Percentiles rank a stretch among this genome's conserved stretches.
These are phyloP conservation scores for Acanthamoeba culbertsoni DNA, from an alignment of 208 protist genomes.

Conservation along the genomic window DNA sequence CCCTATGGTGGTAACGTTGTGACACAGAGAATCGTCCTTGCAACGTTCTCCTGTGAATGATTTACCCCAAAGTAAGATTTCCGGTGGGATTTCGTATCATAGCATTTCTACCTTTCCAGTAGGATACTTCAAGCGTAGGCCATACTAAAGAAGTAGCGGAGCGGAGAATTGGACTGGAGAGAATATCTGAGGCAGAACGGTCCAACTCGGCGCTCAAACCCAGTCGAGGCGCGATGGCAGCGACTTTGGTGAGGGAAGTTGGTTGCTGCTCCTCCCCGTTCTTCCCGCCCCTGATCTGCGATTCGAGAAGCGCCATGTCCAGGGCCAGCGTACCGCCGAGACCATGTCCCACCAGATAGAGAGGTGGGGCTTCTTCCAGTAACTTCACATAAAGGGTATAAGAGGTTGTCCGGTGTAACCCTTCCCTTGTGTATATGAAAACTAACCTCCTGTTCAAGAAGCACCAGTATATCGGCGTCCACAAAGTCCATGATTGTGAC, in stretches of 20 bases:
- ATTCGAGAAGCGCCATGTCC: not conserved
- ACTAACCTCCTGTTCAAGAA: not conserved
- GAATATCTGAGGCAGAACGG: not conserved
- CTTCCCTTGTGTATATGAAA: not conserved
- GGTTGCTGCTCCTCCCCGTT: not conserved
- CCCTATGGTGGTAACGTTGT: not conserved
- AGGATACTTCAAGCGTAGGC: not conserved
- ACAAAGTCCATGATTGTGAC: not conserved
- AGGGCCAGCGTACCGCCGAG: not conserved
- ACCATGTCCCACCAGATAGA: not conserved
- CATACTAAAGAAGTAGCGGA: not conserved
- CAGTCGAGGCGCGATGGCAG: not conserved
- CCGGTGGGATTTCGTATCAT: too few species aligned
- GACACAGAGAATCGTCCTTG: too few species aligned
- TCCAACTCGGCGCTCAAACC: not conserved
- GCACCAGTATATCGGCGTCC: not conserved
- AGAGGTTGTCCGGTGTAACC: not conserved
- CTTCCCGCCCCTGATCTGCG: not conserved
- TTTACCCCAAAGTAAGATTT: too few species aligned
- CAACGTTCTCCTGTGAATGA: too few species aligned
- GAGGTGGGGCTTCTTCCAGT: not conserved
- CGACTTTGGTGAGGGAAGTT: not conserved
- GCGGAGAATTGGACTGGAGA: not conserved
- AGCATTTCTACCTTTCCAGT: not conserved
- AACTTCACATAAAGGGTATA: not conserved